Percentiles rank a stretch among this genome's conserved stretches.
Conservation (phyloP, 1,284 basidiomycete genomes). For the Crucibulum parvulum region DNA sequence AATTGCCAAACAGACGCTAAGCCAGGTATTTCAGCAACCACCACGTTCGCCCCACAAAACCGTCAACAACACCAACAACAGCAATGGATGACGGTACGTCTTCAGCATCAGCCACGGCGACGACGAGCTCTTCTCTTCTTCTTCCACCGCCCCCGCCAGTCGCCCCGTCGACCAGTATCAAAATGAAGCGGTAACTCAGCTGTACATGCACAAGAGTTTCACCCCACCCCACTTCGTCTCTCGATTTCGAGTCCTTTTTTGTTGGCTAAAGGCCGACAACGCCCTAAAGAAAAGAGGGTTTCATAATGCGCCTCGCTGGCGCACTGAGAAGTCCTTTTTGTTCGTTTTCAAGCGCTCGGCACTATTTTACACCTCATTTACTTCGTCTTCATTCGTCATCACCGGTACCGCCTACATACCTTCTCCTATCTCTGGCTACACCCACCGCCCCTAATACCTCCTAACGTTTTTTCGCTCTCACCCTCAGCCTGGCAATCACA, state of each 20-base stretch:
- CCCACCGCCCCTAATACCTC: conserved; percentile 34
- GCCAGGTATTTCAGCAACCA: background rate
- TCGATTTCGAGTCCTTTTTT: conserved; percentile 14
- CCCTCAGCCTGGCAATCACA: conserved; percentile 78
- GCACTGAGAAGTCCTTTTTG: background rate
- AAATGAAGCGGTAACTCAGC: conserved; percentile 11
- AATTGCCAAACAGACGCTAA: background rate
- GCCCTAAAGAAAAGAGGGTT: conserved; percentile 12
- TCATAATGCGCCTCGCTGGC: background rate
- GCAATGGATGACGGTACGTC: conserved; percentile 85
- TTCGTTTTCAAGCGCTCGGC: background rate
- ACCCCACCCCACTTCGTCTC: conserved; percentile 9
- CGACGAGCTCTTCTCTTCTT: conserved; percentile 40
- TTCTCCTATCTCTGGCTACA: conserved; percentile 5
- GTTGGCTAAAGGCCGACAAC: conserved; percentile 37
- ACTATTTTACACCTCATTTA: background rate
- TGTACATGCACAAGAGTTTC: conserved; percentile 13
- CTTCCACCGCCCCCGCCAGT: conserved; percentile 32
- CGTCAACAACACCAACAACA: conserved; percentile 26
- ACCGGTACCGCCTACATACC: background rate
- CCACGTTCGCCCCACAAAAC: conserved; percentile 3
- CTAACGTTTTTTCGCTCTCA: conserved; percentile 40
- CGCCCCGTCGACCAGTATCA: conserved; percentile 14
- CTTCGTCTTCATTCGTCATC: background rate
- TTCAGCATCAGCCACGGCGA: conserved; percentile 70